Evolutionary conservation across 257 asterid genomes (phyloP).

Genomic region (Cordia subcordata): DNA sequence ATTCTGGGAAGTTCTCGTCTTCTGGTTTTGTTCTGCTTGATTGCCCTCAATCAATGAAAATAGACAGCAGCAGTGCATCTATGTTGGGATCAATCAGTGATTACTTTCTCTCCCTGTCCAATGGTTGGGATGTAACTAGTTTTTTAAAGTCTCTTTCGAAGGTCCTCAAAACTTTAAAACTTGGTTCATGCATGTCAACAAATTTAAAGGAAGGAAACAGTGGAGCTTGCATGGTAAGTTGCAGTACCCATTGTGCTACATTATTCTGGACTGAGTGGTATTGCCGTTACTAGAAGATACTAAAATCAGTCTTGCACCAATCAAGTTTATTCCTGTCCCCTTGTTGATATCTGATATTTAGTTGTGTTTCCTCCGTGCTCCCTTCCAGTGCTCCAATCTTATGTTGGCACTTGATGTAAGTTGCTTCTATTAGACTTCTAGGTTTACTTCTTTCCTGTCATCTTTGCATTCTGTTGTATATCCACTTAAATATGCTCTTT

Average conservation of each 20-base stretch:
- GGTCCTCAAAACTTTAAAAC: slow-evolving; percentile 72
- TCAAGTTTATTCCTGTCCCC: neutral
- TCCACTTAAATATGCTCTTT: too few species aligned
- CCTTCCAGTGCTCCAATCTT: too few species aligned
- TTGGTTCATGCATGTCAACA: slow-evolving; percentile 58
- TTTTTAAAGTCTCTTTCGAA: slow-evolving; percentile 88
- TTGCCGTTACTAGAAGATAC: neutral
- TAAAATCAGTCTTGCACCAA: neutral
- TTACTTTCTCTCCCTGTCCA: slow-evolving; percentile 89
- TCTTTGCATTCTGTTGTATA: too few species aligned
- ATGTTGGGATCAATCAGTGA: slow-evolving; percentile 97
- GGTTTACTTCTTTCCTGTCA: too few species aligned
- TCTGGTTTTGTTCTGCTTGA: slow-evolving; percentile 92
- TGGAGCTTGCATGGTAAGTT: slow-evolving; percentile 84
- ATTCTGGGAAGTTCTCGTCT: slow-evolving; percentile 65
- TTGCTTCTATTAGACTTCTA: too few species aligned
- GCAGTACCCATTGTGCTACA: slow-evolving; percentile 3
- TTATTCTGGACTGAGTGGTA: neutral
- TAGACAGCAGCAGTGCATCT: slow-evolving; percentile 89
- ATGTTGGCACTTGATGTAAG: too few species aligned
- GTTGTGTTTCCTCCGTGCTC: neutral
- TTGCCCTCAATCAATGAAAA: slow-evolving; percentile 98
- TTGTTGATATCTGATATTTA: neutral
- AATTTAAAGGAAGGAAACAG: slow-evolving; percentile 85
- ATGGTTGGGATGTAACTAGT: slow-evolving; percentile 98